Base-by-base conservation (phyloP, 2,329 filamentous ascomycete genomes). In the Cladosporium phlei region DNA sequence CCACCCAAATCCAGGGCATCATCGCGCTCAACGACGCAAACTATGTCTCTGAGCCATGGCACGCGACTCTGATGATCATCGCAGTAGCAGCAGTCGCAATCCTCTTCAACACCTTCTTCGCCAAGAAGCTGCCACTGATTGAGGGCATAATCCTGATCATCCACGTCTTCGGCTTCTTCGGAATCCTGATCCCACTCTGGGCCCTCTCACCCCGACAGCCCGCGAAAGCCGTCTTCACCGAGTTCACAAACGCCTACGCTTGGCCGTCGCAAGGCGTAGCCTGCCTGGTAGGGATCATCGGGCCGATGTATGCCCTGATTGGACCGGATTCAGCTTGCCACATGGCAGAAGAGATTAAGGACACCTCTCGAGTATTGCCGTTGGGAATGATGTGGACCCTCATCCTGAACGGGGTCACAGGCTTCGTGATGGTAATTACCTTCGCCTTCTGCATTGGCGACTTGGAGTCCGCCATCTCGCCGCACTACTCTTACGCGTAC, bases 41-140 rank as follows among this genome's bases (percentile, higher is more conserved):
- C 25, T 71, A 71, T 54, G 46, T 55, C 3, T 50, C 61, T 11
- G 39, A 66, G 17, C 53, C 59, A 21, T 78, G 72, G 42, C 74
- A 77, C 39, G 69, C 64, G 1, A 76, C 73, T 0, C 60, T 77
- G 1, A 57, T 77, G 1, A 66, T 67, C 47, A 74, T 69, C 58
- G 69, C 67, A 0, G 57, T 73, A 10, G 61, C 67, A 14, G 35
- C 55, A 20, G 38, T 66, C 27, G 55, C 55, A 4, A 59, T 62
- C 21, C 48, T 61, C 20, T 66, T 76, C 55, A 77, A 76, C 52
- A 66, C 67, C 2, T 59, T 69, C 17, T 63, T 66, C 8, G 68
- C 66, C 2, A 64, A 63, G 32, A 53, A 69, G 2, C 59, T 77
- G 2, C 71, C 73, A 1, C 61, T 66, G n/a, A 62, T 76, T 27